Conservation (phyloP, 495 filamentous ascomycete species). For the Astrocystis sublimbata region DNA sequence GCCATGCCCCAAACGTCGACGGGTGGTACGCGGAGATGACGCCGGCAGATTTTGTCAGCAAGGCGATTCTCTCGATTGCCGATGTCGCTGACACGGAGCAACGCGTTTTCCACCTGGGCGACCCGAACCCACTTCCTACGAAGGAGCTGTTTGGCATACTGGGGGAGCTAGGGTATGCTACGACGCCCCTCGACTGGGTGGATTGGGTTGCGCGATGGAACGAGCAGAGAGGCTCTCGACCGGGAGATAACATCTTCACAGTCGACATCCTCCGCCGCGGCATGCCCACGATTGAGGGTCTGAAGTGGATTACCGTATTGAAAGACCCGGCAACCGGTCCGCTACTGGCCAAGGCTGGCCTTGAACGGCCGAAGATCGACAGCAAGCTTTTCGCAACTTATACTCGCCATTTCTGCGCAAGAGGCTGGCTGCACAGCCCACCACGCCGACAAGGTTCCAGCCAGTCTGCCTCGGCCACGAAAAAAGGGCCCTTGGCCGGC, state of each 20-base stretch:
- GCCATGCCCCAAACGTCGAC: constrained; percentile 61
- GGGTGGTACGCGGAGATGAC: constrained; percentile 74
- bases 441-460: constrained; percentile 47
- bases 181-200: constrained; percentile 57
- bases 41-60: constrained; percentile 68
- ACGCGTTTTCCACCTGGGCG: constrained; percentile 64
- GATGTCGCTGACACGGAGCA: constrained; percentile 55
- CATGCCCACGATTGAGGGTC: constrained; percentile 63
- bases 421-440: constrained; percentile 63
- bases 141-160: constrained; percentile 58
- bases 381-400: constrained; percentile 62
- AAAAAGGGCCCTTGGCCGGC: constrained; percentile 54
- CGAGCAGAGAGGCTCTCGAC: constrained; percentile 55
- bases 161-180: constrained; percentile 62
- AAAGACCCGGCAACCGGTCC: constrained; percentile 59
- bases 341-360: constrained; percentile 46
- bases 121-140: constrained; percentile 61
- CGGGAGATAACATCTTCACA: constrained; percentile 66
- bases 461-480: constrained; percentile 33
- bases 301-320: constrained; percentile 58
- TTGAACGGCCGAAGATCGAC: constrained; percentile 64
- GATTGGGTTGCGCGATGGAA: constrained; percentile 65
- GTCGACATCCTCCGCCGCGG: constrained; percentile 65
- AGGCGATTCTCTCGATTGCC: constrained; percentile 61
- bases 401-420: constrained; percentile 66